Evolutionary conservation across 371 early-diverging fungal species (phyloP).

Genomic region (Circinella minor): DNA sequence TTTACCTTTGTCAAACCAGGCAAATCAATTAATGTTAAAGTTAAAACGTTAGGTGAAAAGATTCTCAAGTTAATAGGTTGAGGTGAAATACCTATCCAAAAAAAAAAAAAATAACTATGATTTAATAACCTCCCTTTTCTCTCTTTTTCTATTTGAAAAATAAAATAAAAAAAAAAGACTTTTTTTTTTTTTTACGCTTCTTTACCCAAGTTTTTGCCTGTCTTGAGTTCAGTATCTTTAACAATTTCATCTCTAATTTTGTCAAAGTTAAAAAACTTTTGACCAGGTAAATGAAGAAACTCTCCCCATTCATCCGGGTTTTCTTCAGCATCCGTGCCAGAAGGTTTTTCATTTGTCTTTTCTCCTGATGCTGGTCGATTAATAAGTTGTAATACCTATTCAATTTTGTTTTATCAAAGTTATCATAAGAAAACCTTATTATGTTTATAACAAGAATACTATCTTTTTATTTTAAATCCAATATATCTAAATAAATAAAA

Average conservation of each 20-base stretch:
- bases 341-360: slow-evolving; percentile 24
- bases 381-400: slow-evolving; percentile 92
- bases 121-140: neutral
- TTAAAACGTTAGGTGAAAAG: slow-evolving; percentile 95
- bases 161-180: neutral
- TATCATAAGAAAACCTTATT: too few species aligned
- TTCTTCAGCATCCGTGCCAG: slow-evolving; percentile 33
- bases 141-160: neutral
- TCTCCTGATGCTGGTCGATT: slow-evolving; percentile 60
- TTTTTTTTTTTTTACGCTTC: neutral
- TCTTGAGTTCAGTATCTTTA: slow-evolving; percentile 91
- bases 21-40: slow-evolving; percentile 97
- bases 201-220: slow-evolving; percentile 87
- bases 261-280: slow-evolving; percentile 91
- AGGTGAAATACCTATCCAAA: slow-evolving; percentile 76
- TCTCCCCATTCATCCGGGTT: slow-evolving; percentile 96
- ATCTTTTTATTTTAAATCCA: too few species aligned
- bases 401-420: too few species aligned
- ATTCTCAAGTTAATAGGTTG: slow-evolving; percentile 96
- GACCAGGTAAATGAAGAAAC: slow-evolving; percentile 93
- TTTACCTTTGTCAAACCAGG: slow-evolving; percentile 94
- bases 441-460: too few species aligned
- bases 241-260: slow-evolving; percentile 95
- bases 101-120: neutral
- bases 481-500: too few species aligned